Evolutionary conservation across 176 grass and related monocot genomes (phyloP).

Genomic region (Avena eriantha): DNA sequence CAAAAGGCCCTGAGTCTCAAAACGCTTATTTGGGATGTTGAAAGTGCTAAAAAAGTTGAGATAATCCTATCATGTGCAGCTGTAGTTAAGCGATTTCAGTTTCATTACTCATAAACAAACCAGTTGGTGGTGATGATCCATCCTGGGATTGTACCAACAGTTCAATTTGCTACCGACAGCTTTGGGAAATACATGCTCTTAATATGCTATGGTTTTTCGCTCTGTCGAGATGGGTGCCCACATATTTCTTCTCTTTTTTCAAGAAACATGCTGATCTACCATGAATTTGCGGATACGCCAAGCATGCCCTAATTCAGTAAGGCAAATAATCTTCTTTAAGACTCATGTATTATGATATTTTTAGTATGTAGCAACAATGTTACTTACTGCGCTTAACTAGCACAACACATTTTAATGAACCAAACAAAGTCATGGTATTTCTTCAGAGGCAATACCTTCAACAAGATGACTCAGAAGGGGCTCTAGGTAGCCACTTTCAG

Average conservation of each 20-base stretch:
- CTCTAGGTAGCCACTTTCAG: slow-evolving; percentile 84
- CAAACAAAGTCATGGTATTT: neutral
- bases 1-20: neutral
- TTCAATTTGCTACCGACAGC: neutral
- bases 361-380: too few species aligned
- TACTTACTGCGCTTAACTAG: slow-evolving; percentile 13
- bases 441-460: slow-evolving; percentile 58
- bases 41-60: neutral
- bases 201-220: neutral
- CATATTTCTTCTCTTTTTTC: neutral
- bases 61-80: slow-evolving; percentile 1
- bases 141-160: neutral
- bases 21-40: neutral
- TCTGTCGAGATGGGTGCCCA: neutral
- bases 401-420: neutral
- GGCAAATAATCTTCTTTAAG: too few species aligned
- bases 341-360: too few species aligned
- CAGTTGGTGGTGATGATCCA: neutral
- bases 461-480: slow-evolving; percentile 81
- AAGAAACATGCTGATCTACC: neutral
- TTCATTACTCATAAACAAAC: neutral
- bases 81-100: slow-evolving; percentile 17
- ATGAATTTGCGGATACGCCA: neutral
- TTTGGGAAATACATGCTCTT: neutral
- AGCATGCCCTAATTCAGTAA: too few species aligned